These are phyloP conservation scores for Lichenothelia convexa DNA, from an alignment of 495 filamentous ascomycete species.

Conservation along the genomic window DNA sequence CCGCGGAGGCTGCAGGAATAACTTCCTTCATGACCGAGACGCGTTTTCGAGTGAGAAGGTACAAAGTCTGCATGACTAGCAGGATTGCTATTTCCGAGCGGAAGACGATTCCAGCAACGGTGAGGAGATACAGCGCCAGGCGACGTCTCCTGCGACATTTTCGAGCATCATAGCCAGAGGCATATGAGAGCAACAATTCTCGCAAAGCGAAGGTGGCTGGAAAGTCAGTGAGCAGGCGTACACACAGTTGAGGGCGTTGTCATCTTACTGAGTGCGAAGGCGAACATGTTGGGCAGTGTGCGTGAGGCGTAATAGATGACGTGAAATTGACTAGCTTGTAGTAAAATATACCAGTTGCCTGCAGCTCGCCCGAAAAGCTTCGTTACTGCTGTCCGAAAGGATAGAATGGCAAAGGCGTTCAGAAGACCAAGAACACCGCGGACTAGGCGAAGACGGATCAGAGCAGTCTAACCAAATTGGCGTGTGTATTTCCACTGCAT, in stretches of 20 bases:
- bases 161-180: constrained; percentile 11
- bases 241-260: background rate
- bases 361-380: constrained; percentile 49
- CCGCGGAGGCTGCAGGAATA: constrained; percentile 47
- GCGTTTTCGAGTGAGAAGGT: constrained; percentile 36
- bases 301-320: constrained; percentile 84
- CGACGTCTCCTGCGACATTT: constrained; percentile 10
- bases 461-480: background rate
- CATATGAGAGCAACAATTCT: constrained; percentile 42
- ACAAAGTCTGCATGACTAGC: constrained; percentile 36
- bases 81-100: constrained; percentile 79
- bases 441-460: constrained; percentile 25
- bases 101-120: constrained; percentile 70
- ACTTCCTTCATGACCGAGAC: constrained; percentile 37
- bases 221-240: constrained; percentile 34
- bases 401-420: constrained; percentile 49
- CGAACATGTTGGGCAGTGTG: constrained; percentile 92
- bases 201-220: constrained; percentile 30
- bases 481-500: too few species aligned
- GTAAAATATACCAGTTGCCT: constrained; percentile 64
- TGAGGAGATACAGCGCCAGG: constrained; percentile 52
- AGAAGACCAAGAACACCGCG: constrained; percentile 61
- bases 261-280: constrained; percentile 55
- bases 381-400: constrained; percentile 43
- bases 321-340: constrained; percentile 84